Evolutionary conservation across 331 rosid genomes (phyloP), one percentile per base, ranked within the genome.

Genomic region (Telfairia occidentalis): DNA sequence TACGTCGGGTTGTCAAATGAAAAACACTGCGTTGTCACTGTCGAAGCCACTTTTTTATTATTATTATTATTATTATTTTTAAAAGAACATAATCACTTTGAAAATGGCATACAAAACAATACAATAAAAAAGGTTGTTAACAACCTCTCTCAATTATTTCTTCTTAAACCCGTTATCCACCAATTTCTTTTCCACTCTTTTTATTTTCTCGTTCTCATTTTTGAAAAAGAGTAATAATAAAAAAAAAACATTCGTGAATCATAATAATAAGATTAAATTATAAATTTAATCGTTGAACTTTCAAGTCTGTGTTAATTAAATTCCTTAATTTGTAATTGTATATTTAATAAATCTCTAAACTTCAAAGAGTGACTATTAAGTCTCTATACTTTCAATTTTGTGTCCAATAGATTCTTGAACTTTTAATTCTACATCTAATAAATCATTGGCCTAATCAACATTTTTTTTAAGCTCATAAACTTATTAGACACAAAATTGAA

Each of bases 121-220:
- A 50, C 57, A 16, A 64, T 40, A 12, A 10, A 7, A 7, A 26
- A 45, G 74, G 74, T 69, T 69, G 74, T 69, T 69, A 69, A 69
- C 74, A 69, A 69, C 74, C 74, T 24, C 74, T 45, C 15, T 69
- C 55, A 69, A 69, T 69, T 69, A 12, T 69, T 69, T 43, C 74
- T 69, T 69, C 74, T 26, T 43, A 45, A 69, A 1, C 74, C 74
- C 74, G 74, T 69, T 69, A 38, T 67, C 73, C 23, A 45, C 55
- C 74, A 69, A 43, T 24, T 43, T 60, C 4, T 59, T 30, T 32
- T n/a, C n/a, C n/a, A n/a, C n/a, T n/a, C n/a, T n/a, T 7, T 28
- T 40, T 42, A 5, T 13, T 18, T 64, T 3, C 0, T 18, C 3
- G 0, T 18, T 35, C 19, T 26, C 26, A 4, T 0, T 63, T 16